Percentiles rank a stretch among this genome's conserved stretches.
phyloP scores from a whole-genome alignment of 371 early-diverging fungal species.

The Capillidium rhysosporum region DNA sequence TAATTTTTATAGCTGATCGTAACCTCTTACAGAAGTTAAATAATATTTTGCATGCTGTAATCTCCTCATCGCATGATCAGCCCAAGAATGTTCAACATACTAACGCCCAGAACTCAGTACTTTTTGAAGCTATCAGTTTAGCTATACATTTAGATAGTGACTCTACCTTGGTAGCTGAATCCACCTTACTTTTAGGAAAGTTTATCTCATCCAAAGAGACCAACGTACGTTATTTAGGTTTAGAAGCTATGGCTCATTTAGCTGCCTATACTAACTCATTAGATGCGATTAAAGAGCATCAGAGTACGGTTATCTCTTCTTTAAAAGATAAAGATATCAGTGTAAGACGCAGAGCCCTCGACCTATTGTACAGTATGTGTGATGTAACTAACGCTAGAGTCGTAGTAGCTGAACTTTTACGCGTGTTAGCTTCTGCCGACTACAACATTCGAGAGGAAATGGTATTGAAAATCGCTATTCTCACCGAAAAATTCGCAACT shows the following conservation, averaged over 20 bases:
- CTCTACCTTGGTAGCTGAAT: constrained; percentile 64
- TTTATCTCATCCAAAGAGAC: constrained; percentile 88
- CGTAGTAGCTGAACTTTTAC: constrained; percentile 76
- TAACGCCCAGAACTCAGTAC: constrained; percentile 88
- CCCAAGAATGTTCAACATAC: constrained; percentile 91
- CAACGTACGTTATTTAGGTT: constrained; percentile 80
- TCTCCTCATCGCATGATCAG: constrained; percentile 62
- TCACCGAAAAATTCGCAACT: constrained; percentile 91
- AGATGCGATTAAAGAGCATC: constrained; percentile 63
- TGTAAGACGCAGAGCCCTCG: constrained; percentile 86
- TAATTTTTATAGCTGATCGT: constrained; percentile 21
- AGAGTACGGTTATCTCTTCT: constrained; percentile 72
- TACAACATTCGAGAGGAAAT: constrained; percentile 85
- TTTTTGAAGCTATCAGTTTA: constrained; percentile 90
- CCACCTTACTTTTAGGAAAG: constrained; percentile 56
- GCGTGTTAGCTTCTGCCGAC: constrained; percentile 73
- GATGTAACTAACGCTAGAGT: constrained; percentile 65
- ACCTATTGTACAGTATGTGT: constrained; percentile 92
- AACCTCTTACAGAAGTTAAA: constrained; percentile 38
- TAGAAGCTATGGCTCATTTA: constrained; percentile 93
- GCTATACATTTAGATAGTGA: constrained; percentile 82
- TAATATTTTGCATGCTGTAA: constrained; percentile 53
- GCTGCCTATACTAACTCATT: constrained; percentile 74
- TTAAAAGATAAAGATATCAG: constrained; percentile 90
- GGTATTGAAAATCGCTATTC: constrained; percentile 93